These are phyloP conservation scores for Aspergillus hancockii DNA, from an alignment of 495 filamentous ascomycete genomes.

Conservation along the genomic window DNA sequence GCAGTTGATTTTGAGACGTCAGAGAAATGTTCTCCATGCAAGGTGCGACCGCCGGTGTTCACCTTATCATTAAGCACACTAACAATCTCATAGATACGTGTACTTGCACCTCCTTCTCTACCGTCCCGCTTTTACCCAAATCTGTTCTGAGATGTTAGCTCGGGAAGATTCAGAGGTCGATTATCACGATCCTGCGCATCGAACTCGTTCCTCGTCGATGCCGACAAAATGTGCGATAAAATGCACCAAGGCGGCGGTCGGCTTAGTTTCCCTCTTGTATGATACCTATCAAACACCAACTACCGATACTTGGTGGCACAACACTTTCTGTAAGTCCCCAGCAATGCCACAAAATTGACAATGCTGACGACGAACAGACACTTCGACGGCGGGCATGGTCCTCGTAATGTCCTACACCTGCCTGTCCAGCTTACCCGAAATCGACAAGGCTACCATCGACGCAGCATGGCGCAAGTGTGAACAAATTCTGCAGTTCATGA, in stretches of 20 bases:
- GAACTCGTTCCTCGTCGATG: conserved; percentile 38
- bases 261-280: conserved; percentile 39
- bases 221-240: conserved; percentile 37
- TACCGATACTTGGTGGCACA: conserved; percentile 51
- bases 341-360: not conserved
- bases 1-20: conserved; percentile 26
- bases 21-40: conserved; percentile 43
- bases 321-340: conserved; percentile 41
- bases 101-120: conserved; percentile 48
- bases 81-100: conserved; percentile 35
- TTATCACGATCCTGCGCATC: conserved; percentile 18
- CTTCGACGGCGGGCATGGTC: conserved; percentile 43
- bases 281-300: conserved; percentile 37
- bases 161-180: not conserved
- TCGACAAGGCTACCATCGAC: conserved; percentile 21
- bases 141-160: conserved; percentile 33
- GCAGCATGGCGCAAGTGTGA: conserved; percentile 34
- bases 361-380: conserved; percentile 28
- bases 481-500: conserved; percentile 31
- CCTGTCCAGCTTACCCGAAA: conserved; percentile 26
- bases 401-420: conserved; percentile 40
- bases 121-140: conserved; percentile 47
- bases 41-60: conserved; percentile 25
- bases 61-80: not conserved
- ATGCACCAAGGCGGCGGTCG: conserved; percentile 41